A percentile compares a stretch with the other conserved stretches of the same genome.
phyloP scores from a whole-genome alignment of 108 stramenopile species.

The Fragilaria crotonensis region DNA sequence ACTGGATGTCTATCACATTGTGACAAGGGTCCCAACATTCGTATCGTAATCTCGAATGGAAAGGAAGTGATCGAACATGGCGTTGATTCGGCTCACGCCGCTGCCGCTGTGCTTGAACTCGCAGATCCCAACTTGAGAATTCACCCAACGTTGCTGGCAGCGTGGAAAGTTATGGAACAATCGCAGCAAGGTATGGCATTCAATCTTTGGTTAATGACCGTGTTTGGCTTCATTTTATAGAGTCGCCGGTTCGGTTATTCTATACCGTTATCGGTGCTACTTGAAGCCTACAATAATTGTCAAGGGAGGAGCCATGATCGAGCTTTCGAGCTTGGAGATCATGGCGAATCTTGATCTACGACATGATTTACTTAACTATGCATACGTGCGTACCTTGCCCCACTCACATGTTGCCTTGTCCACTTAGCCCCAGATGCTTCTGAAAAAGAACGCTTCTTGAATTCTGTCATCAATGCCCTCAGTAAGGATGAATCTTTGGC shows the following conservation, averaged over 20 bases:
- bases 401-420: too few relatives aligned
- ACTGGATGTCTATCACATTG: constrained; percentile 26
- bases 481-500: not conserved
- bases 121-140: not conserved
- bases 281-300: constrained; percentile 21
- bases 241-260: constrained; percentile 27
- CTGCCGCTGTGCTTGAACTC: constrained; percentile 12
- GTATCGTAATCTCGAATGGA: not conserved
- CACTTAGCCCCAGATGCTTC: too few relatives aligned
- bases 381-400: too few relatives aligned
- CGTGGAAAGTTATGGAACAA: constrained; percentile 18
- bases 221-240: constrained; percentile 25
- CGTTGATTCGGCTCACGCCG: constrained; percentile 8
- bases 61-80: constrained; percentile 5
- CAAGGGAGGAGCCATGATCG: constrained; percentile 24
- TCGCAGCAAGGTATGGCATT: constrained; percentile 15
- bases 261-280: constrained; percentile 23
- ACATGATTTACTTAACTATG: constrained; percentile 19
- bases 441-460: constrained; percentile 13
- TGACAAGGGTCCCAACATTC: constrained; percentile 21
- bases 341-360: constrained; percentile 29
- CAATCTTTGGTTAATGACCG: not conserved
- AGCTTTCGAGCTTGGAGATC: not conserved
- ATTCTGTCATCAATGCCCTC: constrained; percentile 22
- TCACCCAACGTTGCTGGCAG: constrained; percentile 15